phyloP scores from a whole-genome alignment of 441 rosid species.

The Bruguiera hainesii region DNA sequence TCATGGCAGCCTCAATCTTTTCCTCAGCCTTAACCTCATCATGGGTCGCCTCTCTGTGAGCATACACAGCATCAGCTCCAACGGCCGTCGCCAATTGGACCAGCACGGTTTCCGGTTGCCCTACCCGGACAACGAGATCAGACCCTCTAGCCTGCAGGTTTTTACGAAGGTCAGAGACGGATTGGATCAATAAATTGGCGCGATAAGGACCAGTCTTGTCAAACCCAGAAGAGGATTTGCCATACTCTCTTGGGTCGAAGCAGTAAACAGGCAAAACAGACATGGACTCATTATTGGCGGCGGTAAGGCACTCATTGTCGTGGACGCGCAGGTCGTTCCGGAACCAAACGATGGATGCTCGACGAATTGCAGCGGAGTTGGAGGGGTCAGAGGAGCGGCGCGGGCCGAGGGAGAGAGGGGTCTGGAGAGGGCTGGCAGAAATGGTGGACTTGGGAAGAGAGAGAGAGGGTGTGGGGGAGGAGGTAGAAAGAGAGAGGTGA shows the following conservation, averaged over 20 bases:
- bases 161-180: constrained; percentile 82
- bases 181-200: constrained; percentile 72
- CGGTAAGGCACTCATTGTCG: constrained; percentile 80
- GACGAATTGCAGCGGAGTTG: constrained; percentile 72
- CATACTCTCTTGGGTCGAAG: constrained; percentile 90
- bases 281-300: constrained; percentile 76
- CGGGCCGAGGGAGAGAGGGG: constrained; percentile 69
- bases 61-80: constrained; percentile 88
- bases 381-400: constrained; percentile 85
- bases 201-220: constrained; percentile 87
- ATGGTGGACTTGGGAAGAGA: constrained; percentile 69
- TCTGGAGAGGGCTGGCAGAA: constrained; percentile 62
- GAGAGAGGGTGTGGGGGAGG: constrained; percentile 38
- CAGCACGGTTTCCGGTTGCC: constrained; percentile 75
- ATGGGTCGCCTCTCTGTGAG: constrained; percentile 82
- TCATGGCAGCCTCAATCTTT: constrained; percentile 74
- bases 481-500: constrained; percentile 39
- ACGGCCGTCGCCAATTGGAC: constrained; percentile 73
- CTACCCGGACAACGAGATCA: constrained; percentile 80
- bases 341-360: constrained; percentile 88
- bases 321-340: constrained; percentile 88
- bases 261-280: constrained; percentile 90
- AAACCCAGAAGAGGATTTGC: constrained; percentile 85
- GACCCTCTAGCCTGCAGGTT: constrained; percentile 83
- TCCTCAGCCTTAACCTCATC: constrained; percentile 84